Conservation (phyloP, 2,329 filamentous ascomycete species). For the Eutypa lata region DNA sequence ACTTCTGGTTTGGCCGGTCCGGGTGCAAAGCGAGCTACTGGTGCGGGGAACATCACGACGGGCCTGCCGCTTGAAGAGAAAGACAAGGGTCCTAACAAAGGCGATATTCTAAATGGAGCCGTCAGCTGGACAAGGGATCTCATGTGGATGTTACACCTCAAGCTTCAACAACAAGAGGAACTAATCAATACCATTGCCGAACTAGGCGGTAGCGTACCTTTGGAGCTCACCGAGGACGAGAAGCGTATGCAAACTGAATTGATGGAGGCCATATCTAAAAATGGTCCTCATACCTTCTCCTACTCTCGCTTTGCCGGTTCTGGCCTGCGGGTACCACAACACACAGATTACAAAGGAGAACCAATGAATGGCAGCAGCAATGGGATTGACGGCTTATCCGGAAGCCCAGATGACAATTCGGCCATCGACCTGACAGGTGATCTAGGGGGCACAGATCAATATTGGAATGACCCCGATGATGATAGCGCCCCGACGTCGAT, state of each 20-base stretch:
- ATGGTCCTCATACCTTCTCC: conserved; percentile 69
- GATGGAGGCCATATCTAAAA: conserved; percentile 80
- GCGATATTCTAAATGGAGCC: conserved; percentile 94
- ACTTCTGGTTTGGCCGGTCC: conserved; percentile 86
- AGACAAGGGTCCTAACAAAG: conserved; percentile 98
- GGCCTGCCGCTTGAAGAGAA: conserved; percentile 93
- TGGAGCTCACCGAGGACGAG: conserved; percentile 86
- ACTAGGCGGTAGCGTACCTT: conserved; percentile 73
- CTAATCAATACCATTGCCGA: conserved; percentile 72
- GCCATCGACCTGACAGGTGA: conserved; percentile 39
- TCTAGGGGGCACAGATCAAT: conserved; percentile 49
- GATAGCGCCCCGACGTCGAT: conserved; percentile 63
- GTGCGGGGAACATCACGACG: conserved; percentile 82
- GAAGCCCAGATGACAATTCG: conserved; percentile 49
- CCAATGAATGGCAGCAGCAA: conserved; percentile 52
- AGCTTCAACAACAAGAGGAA: conserved; percentile 85
- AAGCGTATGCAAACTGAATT: conserved; percentile 93
- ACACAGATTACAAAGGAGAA: conserved; percentile 88
- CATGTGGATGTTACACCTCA: conserved; percentile 93
- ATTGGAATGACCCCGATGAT: conserved; percentile 68
- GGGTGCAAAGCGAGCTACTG: conserved; percentile 74
- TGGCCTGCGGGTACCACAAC: conserved; percentile 85
- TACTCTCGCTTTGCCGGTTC: conserved; percentile 83
- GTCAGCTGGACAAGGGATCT: conserved; percentile 97
- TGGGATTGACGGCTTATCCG: conserved; percentile 41